Percentiles rank a stretch among this genome's conserved stretches.
Conservation (phyloP, 2,329 filamentous ascomycete species). For the Paraconiothyrium sp. region DNA sequence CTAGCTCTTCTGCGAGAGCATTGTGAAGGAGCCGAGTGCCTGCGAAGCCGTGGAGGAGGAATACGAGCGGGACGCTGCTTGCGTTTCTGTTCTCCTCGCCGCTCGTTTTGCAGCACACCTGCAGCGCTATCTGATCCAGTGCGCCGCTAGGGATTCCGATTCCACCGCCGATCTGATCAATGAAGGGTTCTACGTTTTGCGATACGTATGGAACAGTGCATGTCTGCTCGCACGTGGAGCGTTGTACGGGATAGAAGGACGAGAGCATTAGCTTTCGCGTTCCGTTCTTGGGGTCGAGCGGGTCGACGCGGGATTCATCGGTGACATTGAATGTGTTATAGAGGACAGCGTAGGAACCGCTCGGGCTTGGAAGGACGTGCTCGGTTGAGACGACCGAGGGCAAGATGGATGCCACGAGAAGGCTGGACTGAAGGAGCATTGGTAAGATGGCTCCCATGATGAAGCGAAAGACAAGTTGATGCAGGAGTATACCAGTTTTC, state of each 20-base stretch:
- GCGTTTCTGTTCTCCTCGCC: constrained; percentile 2
- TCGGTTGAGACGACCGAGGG: neutral
- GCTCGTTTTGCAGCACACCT: constrained; percentile 16
- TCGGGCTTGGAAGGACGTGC: constrained; percentile 23
- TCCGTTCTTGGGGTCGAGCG: constrained; percentile 22
- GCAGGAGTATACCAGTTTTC: too few relatives aligned
- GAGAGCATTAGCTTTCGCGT: constrained; percentile 27
- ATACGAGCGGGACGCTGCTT: constrained; percentile 8
- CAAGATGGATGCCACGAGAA: neutral
- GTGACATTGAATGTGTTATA: constrained; percentile 20
- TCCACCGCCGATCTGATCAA: constrained; percentile 3
- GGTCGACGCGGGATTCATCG: constrained; percentile 25
- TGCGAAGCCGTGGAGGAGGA: constrained; percentile 52
- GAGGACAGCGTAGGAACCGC: constrained; percentile 21
- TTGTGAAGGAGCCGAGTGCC: constrained; percentile 53
- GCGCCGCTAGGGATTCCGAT: constrained; percentile 17
- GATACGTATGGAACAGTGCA: constrained; percentile 24
- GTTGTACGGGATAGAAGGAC: constrained; percentile 25
- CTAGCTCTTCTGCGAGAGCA: constrained; percentile 54
- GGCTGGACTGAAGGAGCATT: neutral
- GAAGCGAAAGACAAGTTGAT: neutral
- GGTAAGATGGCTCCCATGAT: neutral
- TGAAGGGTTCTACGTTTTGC: constrained; percentile 18
- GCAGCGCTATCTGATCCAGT: constrained; percentile 17
- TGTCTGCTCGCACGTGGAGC: constrained; percentile 16